Base-by-base conservation (phyloP, 108 stramenopile genomes). In the Cyclotella distinguenda region DNA sequence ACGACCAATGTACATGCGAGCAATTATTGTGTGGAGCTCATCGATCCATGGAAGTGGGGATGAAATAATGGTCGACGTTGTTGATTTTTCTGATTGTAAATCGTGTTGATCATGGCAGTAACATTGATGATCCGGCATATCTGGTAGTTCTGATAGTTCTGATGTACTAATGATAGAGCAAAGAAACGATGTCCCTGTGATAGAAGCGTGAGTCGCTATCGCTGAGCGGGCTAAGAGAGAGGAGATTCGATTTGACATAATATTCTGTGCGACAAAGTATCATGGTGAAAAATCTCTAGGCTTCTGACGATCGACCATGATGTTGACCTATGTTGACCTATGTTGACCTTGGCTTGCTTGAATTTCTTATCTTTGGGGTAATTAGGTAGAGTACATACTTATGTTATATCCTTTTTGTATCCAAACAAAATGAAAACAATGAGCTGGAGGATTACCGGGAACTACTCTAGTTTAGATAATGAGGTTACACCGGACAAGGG, bases 41-140 rank as follows among this genome's bases (percentile, higher is more conserved):
- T 74, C 73, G 6, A 74, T 39, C 73, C 73, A 74, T n/a, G 73
- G 73, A 0, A 74, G 59, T 12, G 73, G 56, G 1, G 69, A 28
- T 27, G 47, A 53, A 5, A 60, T 38, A 18, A 31, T 51, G 28
- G 39, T 35, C 40, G 35, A 35, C 21, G 11, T 59, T 52, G 38
- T 13, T 28, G 21, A 39, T 25, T 28, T 5, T 34, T 27, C 15
- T n/a, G 12, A 2, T 4, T 25, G 25, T 13, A 16, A 3, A 35
- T 6, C 18, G 5, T 21, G 12, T 19, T 4, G 4, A 42, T 25
- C 28, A 48, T 44, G 60, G 23, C 27, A 44, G 11, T 8, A 25
- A 26, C 11, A 52, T 52, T n/a, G 23, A 30, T 43, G 39, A n/a
- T n/a, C n/a, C n/a, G n/a, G 32, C 18, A 7, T 44, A 15, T 47